Conservation (phyloP, 306 rosid species). For the Dalbergia cultrata region DNA sequence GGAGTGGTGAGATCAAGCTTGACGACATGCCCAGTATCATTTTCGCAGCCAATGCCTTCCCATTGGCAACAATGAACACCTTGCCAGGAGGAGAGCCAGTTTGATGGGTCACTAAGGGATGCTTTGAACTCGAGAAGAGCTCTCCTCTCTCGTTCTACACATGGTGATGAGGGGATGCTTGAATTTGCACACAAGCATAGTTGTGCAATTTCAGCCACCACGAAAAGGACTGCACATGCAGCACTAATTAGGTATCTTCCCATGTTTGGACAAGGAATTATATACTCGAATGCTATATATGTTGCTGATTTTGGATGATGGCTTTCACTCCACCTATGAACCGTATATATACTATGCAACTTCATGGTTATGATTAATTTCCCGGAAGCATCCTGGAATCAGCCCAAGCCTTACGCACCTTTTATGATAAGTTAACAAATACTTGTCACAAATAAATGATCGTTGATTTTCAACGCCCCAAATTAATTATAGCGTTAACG, state of each 20-base stretch:
- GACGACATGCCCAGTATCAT: constrained; percentile 36
- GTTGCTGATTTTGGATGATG: background rate
- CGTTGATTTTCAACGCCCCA: too few species aligned
- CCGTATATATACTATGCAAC: background rate
- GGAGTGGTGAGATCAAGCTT: constrained; percentile 9
- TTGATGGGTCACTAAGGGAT: background rate
- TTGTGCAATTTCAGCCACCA: background rate
- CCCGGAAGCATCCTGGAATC: background rate
- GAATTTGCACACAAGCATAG: constrained; percentile 34
- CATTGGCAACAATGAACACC: constrained; percentile 41
- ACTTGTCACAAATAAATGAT: too few species aligned
- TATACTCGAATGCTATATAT: background rate
- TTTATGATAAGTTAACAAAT: too few species aligned
- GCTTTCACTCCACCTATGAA: background rate
- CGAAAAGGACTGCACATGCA: background rate
- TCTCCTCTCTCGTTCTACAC: constrained; percentile 30
- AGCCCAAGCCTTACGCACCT: too few species aligned
- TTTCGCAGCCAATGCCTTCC: constrained; percentile 40
- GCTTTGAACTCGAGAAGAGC: constrained; percentile 41
- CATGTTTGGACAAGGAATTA: background rate
- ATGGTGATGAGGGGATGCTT: background rate
- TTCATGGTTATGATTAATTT: too few species aligned
- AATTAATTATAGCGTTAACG: too few species aligned
- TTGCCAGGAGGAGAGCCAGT: constrained; percentile 40
- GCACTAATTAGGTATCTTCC: background rate